A percentile compares a stretch with the other conserved stretches of the same genome.
These are phyloP conservation scores for Penicillium atrosanguineum DNA, from an alignment of 495 filamentous ascomycete species.

Conservation along the genomic window DNA sequence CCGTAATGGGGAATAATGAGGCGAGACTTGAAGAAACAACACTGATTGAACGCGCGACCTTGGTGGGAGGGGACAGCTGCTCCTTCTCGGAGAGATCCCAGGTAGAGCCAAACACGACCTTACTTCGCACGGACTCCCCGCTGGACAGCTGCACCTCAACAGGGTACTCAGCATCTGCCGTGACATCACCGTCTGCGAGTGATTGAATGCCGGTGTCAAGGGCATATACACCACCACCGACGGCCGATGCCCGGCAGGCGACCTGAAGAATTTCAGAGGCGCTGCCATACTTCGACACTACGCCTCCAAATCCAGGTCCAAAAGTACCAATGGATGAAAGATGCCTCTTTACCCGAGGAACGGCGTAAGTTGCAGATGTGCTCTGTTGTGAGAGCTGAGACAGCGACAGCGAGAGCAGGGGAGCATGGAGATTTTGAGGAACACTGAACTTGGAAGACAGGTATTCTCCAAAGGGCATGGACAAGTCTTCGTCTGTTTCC, in stretches of 20 bases:
- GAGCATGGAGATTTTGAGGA: conserved; percentile 62
- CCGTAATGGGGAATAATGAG: conserved; percentile 63
- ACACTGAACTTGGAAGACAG: conserved; percentile 71
- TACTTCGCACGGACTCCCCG: conserved; percentile 57
- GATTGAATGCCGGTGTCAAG: conserved; percentile 63
- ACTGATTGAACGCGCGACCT: conserved; percentile 49
- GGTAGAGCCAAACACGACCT: conserved; percentile 51
- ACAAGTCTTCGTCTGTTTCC: conserved; percentile 28
- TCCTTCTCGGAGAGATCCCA: conserved; percentile 36
- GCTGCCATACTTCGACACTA: conserved; percentile 91
- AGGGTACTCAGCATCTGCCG: conserved; percentile 15
- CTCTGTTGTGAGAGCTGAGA: conserved; percentile 56
- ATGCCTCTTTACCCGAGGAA: conserved; percentile 73
- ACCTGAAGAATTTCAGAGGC: conserved; percentile 90
- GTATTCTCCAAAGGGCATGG: conserved; percentile 59
- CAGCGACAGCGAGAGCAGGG: conserved; percentile 76
- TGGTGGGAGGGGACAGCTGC: conserved; percentile 16
- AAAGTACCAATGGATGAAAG: conserved; percentile 82
- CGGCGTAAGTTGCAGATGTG: conserved; percentile 62
- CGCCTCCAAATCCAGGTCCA: conserved; percentile 79
- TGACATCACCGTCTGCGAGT: conserved; percentile 24
- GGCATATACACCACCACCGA: conserved; percentile 89
- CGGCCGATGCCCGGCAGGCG: conserved; percentile 85
- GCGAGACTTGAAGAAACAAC: conserved; percentile 67
- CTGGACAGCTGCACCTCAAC: conserved; percentile 55